A percentile compares a stretch with the other conserved stretches of the same genome.
phyloP scores from a whole-genome alignment of 352 stramenopile genomes.

The Thraustochytrium sp. region DNA sequence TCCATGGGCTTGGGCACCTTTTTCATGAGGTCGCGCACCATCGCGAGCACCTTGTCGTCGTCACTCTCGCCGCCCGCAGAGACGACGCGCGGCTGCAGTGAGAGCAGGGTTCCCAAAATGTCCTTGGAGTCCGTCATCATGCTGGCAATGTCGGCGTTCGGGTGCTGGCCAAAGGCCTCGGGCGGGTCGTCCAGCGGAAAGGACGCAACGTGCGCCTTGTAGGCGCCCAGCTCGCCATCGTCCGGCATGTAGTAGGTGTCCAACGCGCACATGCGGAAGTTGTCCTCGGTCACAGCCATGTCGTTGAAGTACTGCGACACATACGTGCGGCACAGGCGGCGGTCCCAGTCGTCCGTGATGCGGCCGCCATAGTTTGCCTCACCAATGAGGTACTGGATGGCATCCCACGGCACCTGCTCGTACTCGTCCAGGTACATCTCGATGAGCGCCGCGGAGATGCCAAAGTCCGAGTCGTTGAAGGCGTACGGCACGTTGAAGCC shows the following conservation, averaged over 20 bases:
- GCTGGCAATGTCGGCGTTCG: constrained; percentile 88
- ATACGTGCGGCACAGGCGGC: constrained; percentile 82
- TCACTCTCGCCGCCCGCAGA: constrained; percentile 70
- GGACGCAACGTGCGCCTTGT: constrained; percentile 80
- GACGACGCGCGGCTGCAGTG: constrained; percentile 69
- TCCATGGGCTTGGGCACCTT: constrained; percentile 83
- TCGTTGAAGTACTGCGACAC: constrained; percentile 90
- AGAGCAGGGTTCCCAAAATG: constrained; percentile 78
- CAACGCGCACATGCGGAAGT: constrained; percentile 64
- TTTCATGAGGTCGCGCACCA: constrained; percentile 71
- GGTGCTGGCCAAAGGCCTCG: constrained; percentile 85
- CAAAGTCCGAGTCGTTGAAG: constrained; percentile 94
- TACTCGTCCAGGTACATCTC: constrained; percentile 88
- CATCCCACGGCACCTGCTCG: constrained; percentile 77
- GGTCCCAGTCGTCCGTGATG: constrained; percentile 92
- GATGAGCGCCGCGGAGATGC: constrained; percentile 89
- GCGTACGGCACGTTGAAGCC: constrained; percentile 96
- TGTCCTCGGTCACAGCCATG: constrained; percentile 70
- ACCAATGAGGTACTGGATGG: constrained; percentile 89
- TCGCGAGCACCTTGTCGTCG: constrained; percentile 75
- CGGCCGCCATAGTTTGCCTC: constrained; percentile 92
- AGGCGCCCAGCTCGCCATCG: constrained; percentile 75
- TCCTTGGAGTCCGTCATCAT: constrained; percentile 85
- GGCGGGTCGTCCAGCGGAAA: constrained; percentile 81
- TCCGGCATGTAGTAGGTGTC: constrained; percentile 83